Percentiles rank a stretch among this genome's conserved stretches.
phyloP scores from a whole-genome alignment of 176 grass and related monocot genomes.

The Secale cereale region DNA sequence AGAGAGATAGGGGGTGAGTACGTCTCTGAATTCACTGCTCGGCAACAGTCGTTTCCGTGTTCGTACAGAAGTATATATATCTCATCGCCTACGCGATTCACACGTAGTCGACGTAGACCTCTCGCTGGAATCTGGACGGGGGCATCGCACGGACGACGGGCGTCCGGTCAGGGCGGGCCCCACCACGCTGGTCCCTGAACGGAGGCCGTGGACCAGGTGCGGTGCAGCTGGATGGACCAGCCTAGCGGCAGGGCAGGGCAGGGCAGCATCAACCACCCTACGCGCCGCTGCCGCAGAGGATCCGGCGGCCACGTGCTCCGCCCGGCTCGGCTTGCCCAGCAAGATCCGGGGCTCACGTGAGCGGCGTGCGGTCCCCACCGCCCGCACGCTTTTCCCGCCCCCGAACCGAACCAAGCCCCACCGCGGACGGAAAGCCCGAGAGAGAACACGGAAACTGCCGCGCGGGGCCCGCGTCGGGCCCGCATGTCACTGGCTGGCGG shows the following conservation, averaged over 20 bases:
- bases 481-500: conserved; percentile 4
- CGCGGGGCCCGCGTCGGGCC: not conserved
- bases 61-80: not conserved
- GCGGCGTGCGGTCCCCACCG: conserved; percentile 31
- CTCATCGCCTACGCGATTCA: not conserved
- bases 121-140: not conserved
- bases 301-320: conserved; percentile 30
- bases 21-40: not conserved
- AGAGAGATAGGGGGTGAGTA: not conserved
- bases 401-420: conserved; percentile 20
- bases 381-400: conserved; percentile 38
- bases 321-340: conserved; percentile 16
- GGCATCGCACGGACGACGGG: not conserved
- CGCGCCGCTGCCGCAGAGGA: not conserved
- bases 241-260: too few species aligned
- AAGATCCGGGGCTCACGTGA: conserved; percentile 50
- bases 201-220: not conserved
- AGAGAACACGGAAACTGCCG: not conserved
- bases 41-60: not conserved
- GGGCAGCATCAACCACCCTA: not conserved
- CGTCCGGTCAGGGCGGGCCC: not conserved
- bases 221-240: too few species aligned
- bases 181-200: too few species aligned
- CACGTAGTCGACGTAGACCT: not conserved
- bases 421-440: not conserved